Evolutionary conservation across 345 rosid species (phyloP), one percentile per base, ranked within the genome.

Genomic region (Erucastrum elatum): DNA sequence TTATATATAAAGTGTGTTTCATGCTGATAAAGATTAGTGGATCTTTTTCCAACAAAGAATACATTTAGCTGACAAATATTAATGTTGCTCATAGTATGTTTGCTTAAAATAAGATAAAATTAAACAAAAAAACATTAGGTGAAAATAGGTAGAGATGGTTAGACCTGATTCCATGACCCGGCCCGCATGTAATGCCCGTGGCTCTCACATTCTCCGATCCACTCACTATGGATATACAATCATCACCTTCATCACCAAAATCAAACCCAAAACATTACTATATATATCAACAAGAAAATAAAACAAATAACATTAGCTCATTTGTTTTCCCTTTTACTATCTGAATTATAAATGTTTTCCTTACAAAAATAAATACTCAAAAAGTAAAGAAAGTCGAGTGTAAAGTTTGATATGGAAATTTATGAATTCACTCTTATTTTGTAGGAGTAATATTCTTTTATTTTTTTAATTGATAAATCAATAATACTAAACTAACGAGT

Each of bases 121-220:
- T 21, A 21, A 21, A 21, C 21, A 75, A 25, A 3, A 74, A 62
- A 70, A 55, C 15, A 21, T 68, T 58, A 75, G 82, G 70, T 78
- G 74, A 74, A 73, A 51, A 33, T 70, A 81, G 71, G 66, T 74
- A 71, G 80, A 71, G 37, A 76, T 76, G 67, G 70, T 71, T 53
- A 46, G 69, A 94, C 98, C 98, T 94, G 75, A 95, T 92, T 66
- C 99, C 98, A 71, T 95, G 99, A 13, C 99, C 99, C 0, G 99
- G 98, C 39, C 99, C 99, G 41, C 99, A 95, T 9, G 82, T 86
- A 53, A 95, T 90, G 56, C 88, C 90, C n/a, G 87, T 86, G 33
- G 87, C 98, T 39, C 72, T 74, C 51, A 95, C 94, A 82, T 91
- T 89, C 75, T 87, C 89, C 2, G 97, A 92, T 75, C 98, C 97